Evolutionary conservation across 1,284 basidiomycete genomes (phyloP), one percentile per base, ranked within the genome.

Genomic region (Ceratobasidium sp.): DNA sequence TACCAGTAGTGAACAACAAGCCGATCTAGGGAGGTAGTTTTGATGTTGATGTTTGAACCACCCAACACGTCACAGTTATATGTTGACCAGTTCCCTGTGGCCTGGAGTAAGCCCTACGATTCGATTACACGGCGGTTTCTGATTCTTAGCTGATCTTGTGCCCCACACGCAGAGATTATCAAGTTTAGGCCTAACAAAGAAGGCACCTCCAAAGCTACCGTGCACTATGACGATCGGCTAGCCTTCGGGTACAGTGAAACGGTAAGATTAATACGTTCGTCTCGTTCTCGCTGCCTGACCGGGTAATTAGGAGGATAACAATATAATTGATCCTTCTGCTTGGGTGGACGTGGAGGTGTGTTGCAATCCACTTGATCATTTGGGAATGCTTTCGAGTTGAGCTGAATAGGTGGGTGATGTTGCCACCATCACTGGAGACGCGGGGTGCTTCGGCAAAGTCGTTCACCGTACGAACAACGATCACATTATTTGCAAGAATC

Each of bases 21-120:
- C 19, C n/a, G 29, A 44, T 13, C n/a, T 69, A 69, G 67, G 32
- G 67, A 69, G 49, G 54, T 49, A 11, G 19, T 32, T 19, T 29
- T 69, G 32, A 69, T 69, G 67, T 37, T 69, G 25, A 69, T 56
- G 67, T 69, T 69, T 25, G 67, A 69, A 29, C 67, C 67, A 19
- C 67, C 67, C 11, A 37, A 51, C 11, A 40, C 44, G 19, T 40
- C 44, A 7, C 51, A 56, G 25, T 37, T 69, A 11, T 69, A 54
- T 4, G 15, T 9, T 6, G 67, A 69, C 34, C 67, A 69, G n/a
- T 69, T 69, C 11, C 67, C 67, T n/a, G 67, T 69, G 19, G 67
- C 54, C 15, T 69, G 67, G 67, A 69, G 67, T 69, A 32, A 69
- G 67, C 7, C 32, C 5, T 25, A 13, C 37, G 37, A 40, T 40